These are phyloP conservation scores for Ophiostoma montium DNA, from an alignment of 2,329 filamentous ascomycete species.

Conservation along the genomic window DNA sequence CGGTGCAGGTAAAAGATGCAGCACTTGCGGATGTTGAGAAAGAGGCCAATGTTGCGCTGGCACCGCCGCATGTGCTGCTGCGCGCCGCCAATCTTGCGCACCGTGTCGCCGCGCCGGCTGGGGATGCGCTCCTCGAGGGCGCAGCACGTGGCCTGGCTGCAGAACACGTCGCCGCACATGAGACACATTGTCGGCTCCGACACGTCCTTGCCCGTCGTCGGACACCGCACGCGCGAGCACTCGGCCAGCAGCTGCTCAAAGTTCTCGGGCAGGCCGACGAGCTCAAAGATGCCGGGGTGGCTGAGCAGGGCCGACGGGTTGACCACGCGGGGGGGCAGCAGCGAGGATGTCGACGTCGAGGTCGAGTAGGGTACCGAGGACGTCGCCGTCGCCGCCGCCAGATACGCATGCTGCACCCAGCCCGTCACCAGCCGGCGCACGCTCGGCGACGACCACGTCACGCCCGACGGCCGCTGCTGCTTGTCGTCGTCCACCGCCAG, in stretches of 20 bases:
- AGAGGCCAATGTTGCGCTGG: slow-evolving; percentile 79
- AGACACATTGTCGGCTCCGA: slow-evolving; percentile 85
- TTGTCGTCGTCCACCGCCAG: slow-evolving; percentile 34
- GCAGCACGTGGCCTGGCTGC: slow-evolving; percentile 87
- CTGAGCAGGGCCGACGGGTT: slow-evolving; percentile 36
- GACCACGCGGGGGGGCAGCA: slow-evolving; percentile 10
- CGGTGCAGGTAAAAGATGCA: slow-evolving; percentile 78
- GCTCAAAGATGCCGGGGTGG: slow-evolving; percentile 86
- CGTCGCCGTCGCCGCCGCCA: slow-evolving; percentile 13
- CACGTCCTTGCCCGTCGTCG: slow-evolving; percentile 80
- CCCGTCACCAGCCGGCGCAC: slow-evolving; percentile 34
- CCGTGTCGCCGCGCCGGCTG: slow-evolving; percentile 21
- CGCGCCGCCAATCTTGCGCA: slow-evolving; percentile 53
- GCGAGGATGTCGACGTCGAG: background rate
- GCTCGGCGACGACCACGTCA: background rate
- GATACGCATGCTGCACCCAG: slow-evolving; percentile 53
- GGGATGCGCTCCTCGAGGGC: slow-evolving; percentile 44
- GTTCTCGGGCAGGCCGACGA: slow-evolving; percentile 81
- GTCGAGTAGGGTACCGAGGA: too few species aligned
- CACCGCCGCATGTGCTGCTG: slow-evolving; percentile 75
- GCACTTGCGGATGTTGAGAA: slow-evolving; percentile 95
- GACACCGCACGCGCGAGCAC: slow-evolving; percentile 69
- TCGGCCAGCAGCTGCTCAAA: slow-evolving; percentile 90
- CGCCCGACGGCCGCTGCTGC: background rate
- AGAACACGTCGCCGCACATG: slow-evolving; percentile 94